Percentiles rank a stretch among this genome's conserved stretches.
phyloP scores from a whole-genome alignment of 495 filamentous ascomycete genomes.

The Lentithecium fluviatile region DNA sequence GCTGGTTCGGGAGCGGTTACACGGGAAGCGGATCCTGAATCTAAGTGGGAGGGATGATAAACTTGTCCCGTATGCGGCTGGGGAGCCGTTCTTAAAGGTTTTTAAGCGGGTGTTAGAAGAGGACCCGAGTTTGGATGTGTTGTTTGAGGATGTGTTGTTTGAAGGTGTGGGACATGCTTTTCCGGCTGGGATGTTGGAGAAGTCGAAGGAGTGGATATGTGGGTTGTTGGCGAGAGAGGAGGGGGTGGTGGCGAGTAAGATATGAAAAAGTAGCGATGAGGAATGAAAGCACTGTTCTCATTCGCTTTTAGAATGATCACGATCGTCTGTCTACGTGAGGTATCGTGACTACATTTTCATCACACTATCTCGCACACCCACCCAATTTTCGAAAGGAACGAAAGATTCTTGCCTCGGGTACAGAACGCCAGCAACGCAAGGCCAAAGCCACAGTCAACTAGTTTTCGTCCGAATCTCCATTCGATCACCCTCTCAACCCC shows the following conservation, averaged over 20 bases:
- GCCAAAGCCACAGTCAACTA: background rate
- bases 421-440: background rate
- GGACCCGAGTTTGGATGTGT: constrained; percentile 48
- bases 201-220: constrained; percentile 50
- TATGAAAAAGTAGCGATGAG: constrained; percentile 14
- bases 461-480: background rate
- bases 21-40: constrained; percentile 73
- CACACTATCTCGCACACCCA: background rate
- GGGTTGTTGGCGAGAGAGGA: constrained; percentile 29
- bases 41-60: constrained; percentile 76
- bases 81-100: constrained; percentile 67
- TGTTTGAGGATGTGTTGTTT: constrained; percentile 73
- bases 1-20: constrained; percentile 54
- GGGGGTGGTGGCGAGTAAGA: constrained; percentile 15
- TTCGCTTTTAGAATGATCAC: too few species aligned
- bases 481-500: background rate
- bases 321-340: too few species aligned
- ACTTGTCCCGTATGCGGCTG: constrained; percentile 74
- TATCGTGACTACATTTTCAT: too few species aligned
- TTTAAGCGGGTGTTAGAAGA: constrained; percentile 60
- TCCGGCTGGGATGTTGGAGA: constrained; percentile 67
- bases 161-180: constrained; percentile 71
- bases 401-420: background rate
- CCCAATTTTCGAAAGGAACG: too few species aligned
- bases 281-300: background rate